Base-by-base conservation (phyloP, 23 red algal species). In the Pyropia haitanensis region DNA sequence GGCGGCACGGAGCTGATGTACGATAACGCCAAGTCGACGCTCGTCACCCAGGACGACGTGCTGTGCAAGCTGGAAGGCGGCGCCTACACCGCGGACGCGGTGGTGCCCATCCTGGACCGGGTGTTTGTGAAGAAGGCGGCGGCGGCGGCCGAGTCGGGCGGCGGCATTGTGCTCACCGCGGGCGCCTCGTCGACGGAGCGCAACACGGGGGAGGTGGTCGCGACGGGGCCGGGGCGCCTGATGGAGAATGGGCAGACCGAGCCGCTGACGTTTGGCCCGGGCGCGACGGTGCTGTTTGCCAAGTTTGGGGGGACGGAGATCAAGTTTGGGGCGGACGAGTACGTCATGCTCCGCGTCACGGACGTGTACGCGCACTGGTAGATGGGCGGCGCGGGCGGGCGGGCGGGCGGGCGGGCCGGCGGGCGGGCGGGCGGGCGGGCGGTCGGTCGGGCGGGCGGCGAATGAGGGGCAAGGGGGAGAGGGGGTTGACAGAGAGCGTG, bases 221-320 rank as follows among this genome's bases (percentile, higher is more conserved):
- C 85, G 16, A 69, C 87, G 29, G 94, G 94, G 34, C 68, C 73
- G 24, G 94, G 94, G 30, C 73, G 94, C 21, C 73, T 91, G 19
- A 82, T 90, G 82, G 94, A 90, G 48, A 88, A 91, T 55, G 94
- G 94, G 15, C 30, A 98, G 71, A 78, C 68, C 48, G 94, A 98
- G 80, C 94, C 94, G 24, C 30, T 82, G n/a, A 60, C 71, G 1
- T 76, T 91, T 65, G 17, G 49, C 51, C 51, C 88, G 48, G 94
- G 94, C 64, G 94, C 91, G 32, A 75, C 52, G 24, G 94, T 98
- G 23, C 69, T 78, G 23, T 98, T 88, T 49, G 76, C 77, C 31
- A 76, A 87, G 71, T 91, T 88, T 57, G 65, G 61, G 56, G 94
- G 94, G 26, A 83, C 58, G 18, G 82, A 91, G 20, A 62, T 91